These are phyloP conservation scores for Globisporangium takayamanum DNA, from an alignment of 352 stramenopile genomes.

Conservation along the genomic window DNA sequence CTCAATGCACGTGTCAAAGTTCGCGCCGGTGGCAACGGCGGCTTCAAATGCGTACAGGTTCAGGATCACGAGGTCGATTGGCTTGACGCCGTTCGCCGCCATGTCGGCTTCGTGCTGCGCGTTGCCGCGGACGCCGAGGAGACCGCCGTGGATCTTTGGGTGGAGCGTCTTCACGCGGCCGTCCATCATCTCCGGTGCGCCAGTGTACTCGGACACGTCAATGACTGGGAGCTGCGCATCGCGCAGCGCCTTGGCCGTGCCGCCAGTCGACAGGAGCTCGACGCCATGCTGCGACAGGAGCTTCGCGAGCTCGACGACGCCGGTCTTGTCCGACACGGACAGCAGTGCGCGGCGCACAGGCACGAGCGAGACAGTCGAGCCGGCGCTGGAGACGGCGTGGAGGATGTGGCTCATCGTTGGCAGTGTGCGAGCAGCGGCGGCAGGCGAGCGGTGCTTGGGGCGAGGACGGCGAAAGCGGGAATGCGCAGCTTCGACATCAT, in stretches of 20 bases:
- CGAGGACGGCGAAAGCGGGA: conserved; percentile 3
- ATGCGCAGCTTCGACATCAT: conserved; percentile 14
- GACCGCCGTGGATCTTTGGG: conserved; percentile 98
- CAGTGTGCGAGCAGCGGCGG: background rate
- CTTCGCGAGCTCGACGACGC: conserved; percentile 95
- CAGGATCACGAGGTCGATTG: conserved; percentile 99
- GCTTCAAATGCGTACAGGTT: conserved; percentile 99
- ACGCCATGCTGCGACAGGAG: conserved; percentile 91
- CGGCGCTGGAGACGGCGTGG: conserved; percentile 57
- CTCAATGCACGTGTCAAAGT: conserved; percentile 99
- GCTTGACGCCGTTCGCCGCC: conserved; percentile 92
- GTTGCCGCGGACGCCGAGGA: conserved; percentile 98
- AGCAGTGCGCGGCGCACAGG: conserved; percentile 95
- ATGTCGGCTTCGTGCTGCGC: conserved; percentile 95
- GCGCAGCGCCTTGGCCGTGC: conserved; percentile 95
- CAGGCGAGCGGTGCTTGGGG: background rate
- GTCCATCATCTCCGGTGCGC: conserved; percentile 98
- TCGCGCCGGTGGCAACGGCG: conserved; percentile 88
- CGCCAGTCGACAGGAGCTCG: conserved; percentile 97
- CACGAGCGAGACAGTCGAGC: conserved; percentile 69
- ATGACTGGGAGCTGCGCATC: conserved; percentile 93
- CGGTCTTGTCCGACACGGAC: conserved; percentile 99
- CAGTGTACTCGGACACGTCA: conserved; percentile 98
- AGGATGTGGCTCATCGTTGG: conserved; percentile 74
- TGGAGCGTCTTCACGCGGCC: conserved; percentile 99